Base-by-base conservation (phyloP, 208 protist genomes). In the Crithidia expoeki region DNA sequence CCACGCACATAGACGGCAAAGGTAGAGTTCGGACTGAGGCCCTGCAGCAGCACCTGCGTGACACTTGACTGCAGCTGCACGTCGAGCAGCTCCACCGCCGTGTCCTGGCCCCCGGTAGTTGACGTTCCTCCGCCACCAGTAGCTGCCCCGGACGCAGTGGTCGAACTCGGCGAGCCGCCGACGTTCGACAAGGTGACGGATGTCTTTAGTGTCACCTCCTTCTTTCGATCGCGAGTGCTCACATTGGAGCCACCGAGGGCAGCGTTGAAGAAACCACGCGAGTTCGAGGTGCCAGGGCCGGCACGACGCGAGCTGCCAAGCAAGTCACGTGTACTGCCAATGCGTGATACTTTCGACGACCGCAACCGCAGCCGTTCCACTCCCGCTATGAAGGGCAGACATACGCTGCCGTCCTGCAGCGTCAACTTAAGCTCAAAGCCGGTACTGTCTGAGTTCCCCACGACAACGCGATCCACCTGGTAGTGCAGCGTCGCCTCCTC, bases 401-500 rank as follows among this genome's bases (percentile, higher is more conserved):
- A 92, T n/a, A 69, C 61, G 42, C 9, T 67, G 33, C 50, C 83
- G 17, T 52, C 72, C 69, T 65, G 40, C 57, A 72, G 70, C 65
- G 51, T 79, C 40, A 93, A 68, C 10, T 67, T 71, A 4, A 94
- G 67, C 57, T 94, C 83, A 51, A 83, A 91, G 16, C 80, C 83
- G 17, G 83, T 88, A 33, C 76, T 79, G 16, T 86, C 78, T 2
- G 67, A 56, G 30, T 89, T 67, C n/a, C 89, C 92, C 1, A 86
- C 33, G 21, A 79, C 67, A 33, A 97, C 75, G 70, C 89, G 89
- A 62, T 92, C 79, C 36, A 84, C 70, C 46, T 80, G 40, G n/a
- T 94, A 68, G 72, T 93, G 85, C 58, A 88, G 86, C 21, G 80
- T 78, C 1, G 88, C 81, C 61, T 93, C 88, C 57, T 84, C 80